Conservation (phyloP, 371 early-diverging fungal genomes). For the Mortierella sp. region DNA sequence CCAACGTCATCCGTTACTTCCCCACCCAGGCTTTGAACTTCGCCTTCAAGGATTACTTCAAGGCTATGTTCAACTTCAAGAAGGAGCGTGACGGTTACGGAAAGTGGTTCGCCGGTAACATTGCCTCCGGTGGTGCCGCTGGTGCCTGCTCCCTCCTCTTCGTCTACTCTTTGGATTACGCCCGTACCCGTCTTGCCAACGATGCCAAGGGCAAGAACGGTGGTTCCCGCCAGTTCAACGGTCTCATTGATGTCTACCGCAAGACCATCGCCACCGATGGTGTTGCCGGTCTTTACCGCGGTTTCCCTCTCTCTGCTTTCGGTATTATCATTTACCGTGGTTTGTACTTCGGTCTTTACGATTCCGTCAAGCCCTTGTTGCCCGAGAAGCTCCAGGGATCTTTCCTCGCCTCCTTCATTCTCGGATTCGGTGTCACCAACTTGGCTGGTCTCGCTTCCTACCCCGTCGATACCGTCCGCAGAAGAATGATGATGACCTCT, state of each 20-base stretch:
- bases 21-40: conserved; percentile 87
- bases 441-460: conserved; percentile 76
- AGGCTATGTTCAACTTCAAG: conserved; percentile 78
- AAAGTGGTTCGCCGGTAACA: conserved; percentile 82
- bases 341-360: conserved; percentile 87
- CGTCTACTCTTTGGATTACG: conserved; percentile 84
- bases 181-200: conserved; percentile 85
- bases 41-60: conserved; percentile 88
- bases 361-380: conserved; percentile 76
- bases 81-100: conserved; percentile 77
- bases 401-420: conserved; percentile 72
- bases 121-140: conserved; percentile 85
- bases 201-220: conserved; percentile 76
- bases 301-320: conserved; percentile 87
- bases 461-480: conserved; percentile 93
- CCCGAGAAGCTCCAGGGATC: conserved; percentile 69
- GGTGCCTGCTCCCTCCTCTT: conserved; percentile 82
- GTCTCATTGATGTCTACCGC: conserved; percentile 86
- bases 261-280: conserved; percentile 81
- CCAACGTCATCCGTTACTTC: conserved; percentile 87
- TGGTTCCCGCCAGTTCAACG: conserved; percentile 87
- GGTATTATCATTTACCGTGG: conserved; percentile 93
- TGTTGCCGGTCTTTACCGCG: conserved; percentile 90
- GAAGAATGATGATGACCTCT: conserved; percentile 91
- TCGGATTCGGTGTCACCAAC: conserved; percentile 78